Conservation (phyloP, 805 yeast genomes). For the Starmerella apicola region DNA sequence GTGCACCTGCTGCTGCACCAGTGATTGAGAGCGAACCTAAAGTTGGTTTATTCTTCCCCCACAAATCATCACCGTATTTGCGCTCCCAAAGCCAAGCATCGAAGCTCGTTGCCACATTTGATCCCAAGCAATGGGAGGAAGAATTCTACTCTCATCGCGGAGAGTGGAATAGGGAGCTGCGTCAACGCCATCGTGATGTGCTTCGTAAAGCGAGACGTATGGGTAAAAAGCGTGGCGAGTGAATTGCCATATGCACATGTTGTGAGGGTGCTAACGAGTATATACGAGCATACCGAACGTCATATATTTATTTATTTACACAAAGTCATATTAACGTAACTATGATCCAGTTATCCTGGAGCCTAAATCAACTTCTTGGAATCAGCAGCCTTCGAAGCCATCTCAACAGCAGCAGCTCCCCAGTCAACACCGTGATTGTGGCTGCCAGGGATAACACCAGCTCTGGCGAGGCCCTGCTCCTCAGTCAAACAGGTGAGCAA, state of each 20-base stretch:
- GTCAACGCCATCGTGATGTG: conserved; percentile 61
- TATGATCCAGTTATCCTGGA: no score
- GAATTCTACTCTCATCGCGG: conserved; percentile 81
- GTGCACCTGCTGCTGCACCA: conserved; percentile 20
- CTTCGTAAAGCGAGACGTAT: conserved; percentile 7
- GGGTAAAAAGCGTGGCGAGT: conserved; percentile 16
- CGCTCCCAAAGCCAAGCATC: conserved; percentile 71
- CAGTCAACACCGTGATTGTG: conserved; percentile 98
- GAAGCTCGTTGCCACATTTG: conserved; percentile 33
- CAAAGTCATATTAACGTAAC: no score
- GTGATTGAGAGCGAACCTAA: conserved; percentile 24
- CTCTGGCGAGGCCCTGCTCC: conserved; percentile 85
- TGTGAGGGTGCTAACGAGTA: neutral
- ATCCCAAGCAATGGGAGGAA: conserved; percentile 45
- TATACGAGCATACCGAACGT: neutral
- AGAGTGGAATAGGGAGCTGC: conserved; percentile 62
- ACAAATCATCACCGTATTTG: conserved; percentile 73
- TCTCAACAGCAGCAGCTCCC: conserved; percentile 98
- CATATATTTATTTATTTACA: no score
- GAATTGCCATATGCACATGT: no score
- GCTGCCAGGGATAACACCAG: conserved; percentile 56
- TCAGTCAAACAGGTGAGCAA: conserved; percentile 86
- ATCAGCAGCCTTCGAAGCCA: conserved; percentile 36
- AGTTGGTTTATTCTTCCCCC: conserved; percentile 62
- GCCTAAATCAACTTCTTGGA: no score